Evolutionary conservation across 2,329 filamentous ascomycete genomes (phyloP).

Genomic region (Phialophora chinensis): DNA sequence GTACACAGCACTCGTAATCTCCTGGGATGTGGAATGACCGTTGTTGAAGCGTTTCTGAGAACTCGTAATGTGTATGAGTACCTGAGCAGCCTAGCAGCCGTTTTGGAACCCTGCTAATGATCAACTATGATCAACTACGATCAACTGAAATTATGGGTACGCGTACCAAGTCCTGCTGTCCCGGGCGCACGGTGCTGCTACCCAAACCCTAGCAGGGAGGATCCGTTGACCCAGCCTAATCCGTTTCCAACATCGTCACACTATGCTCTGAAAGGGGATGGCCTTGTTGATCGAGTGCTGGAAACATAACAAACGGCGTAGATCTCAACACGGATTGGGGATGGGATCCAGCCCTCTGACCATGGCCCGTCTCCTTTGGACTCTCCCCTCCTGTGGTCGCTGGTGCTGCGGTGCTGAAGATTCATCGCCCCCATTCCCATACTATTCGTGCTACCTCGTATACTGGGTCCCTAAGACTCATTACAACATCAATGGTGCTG

Average conservation of each 20-base stretch:
- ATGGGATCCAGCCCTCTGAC: neutral
- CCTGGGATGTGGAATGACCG: neutral
- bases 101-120: conserved; percentile 6
- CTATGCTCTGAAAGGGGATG: conserved; percentile 17
- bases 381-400: neutral
- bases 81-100: neutral
- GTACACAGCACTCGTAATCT: neutral
- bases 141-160: neutral
- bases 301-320: conserved; percentile 10
- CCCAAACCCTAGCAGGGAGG: conserved; percentile 19
- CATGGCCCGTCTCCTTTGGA: conserved; percentile 2
- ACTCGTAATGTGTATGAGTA: neutral
- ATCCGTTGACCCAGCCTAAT: conserved; percentile 4
- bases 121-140: neutral
- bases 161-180: neutral
- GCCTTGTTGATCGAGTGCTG: conserved; percentile 12
- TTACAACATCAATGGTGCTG: conserved; percentile 1
- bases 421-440: neutral
- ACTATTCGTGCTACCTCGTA: neutral
- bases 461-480: neutral
- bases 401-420: neutral
- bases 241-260: conserved; percentile 21
- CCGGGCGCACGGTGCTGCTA: conserved; percentile 12
- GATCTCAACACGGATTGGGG: conserved; percentile 8
- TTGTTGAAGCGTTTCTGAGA: neutral